Evolutionary conservation across 805 yeast genomes (phyloP).

Genomic region (Dipodascus geniculatus): DNA sequence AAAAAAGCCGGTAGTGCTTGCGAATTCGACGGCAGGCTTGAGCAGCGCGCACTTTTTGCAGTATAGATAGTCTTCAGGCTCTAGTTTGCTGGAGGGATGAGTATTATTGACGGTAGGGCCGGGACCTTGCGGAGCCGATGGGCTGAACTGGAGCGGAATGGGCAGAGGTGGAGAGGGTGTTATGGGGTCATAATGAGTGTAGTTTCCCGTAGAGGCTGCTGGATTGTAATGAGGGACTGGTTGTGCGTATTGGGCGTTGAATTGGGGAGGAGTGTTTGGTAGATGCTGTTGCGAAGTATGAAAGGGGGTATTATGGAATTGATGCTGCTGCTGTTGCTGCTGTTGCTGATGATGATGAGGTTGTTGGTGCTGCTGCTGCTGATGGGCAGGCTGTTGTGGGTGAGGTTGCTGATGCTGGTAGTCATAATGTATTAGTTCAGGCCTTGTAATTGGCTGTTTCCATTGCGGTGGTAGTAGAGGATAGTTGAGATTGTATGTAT

Average conservation of each 20-base stretch:
- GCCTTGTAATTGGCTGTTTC: not conserved
- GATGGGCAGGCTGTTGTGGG: not conserved
- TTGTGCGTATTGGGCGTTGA: not conserved
- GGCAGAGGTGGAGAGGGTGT: not conserved
- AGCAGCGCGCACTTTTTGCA: not conserved
- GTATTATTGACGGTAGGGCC: not conserved
- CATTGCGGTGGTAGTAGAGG: constrained; percentile 1
- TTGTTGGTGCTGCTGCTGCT: no score
- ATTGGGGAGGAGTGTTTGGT: not conserved
- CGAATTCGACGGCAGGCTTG: not conserved
- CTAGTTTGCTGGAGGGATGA: not conserved
- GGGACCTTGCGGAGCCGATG: not conserved
- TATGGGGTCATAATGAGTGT: not conserved
- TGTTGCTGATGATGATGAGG: not conserved
- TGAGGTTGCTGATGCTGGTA: not conserved
- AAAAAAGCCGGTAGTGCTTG: not conserved
- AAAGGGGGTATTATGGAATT: not conserved
- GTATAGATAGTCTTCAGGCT: not conserved
- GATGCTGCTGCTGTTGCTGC: not conserved
- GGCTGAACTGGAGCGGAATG: not conserved
- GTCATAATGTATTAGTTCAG: not conserved
- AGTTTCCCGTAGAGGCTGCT: not conserved
- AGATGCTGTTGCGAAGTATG: not conserved
- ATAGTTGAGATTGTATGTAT: not conserved
- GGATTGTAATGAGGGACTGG: not conserved